Conservation (phyloP, 306 rosid species). For the Cyamopsis tetragonoloba region DNA sequence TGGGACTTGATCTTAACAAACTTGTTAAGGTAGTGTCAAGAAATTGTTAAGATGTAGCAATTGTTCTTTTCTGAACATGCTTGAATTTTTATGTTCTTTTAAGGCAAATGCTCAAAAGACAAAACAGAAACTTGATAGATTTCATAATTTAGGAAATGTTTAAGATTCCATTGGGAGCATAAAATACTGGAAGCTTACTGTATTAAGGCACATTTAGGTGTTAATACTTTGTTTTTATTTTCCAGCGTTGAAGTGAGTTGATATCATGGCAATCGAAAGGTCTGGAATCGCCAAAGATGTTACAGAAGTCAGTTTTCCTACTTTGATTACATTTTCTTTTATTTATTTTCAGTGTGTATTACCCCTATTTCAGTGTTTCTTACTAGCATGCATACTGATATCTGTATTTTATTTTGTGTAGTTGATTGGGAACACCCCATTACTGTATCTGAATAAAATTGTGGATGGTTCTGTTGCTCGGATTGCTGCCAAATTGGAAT, state of each 20-base stretch:
- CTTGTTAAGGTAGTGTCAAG: too few species aligned
- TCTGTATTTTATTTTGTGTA: background rate
- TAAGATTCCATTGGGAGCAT: background rate
- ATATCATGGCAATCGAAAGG: constrained; percentile 49
- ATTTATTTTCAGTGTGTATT: background rate
- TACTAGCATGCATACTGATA: background rate
- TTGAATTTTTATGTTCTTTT: too few species aligned
- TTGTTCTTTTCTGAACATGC: too few species aligned
- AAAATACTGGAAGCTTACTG: background rate
- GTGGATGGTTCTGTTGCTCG: constrained; percentile 52
- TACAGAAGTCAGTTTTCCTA: constrained; percentile 44
- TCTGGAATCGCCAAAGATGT: constrained; percentile 58
- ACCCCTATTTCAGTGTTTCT: background rate
- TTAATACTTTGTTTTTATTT: background rate
- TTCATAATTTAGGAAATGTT: too few species aligned
- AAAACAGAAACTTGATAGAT: too few species aligned
- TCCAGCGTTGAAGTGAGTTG: constrained; percentile 28
- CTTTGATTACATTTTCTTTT: background rate
- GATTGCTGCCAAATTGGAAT: constrained; percentile 58
- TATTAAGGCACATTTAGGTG: background rate
- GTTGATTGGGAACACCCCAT: constrained; percentile 67
- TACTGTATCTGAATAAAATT: constrained; percentile 54
- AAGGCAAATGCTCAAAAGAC: too few species aligned
- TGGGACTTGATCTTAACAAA: too few species aligned
- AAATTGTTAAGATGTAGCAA: too few species aligned